These are phyloP conservation scores for Pleurotus pulmonarius DNA, from an alignment of 768 basidiomycete species.

Conservation along the genomic window DNA sequence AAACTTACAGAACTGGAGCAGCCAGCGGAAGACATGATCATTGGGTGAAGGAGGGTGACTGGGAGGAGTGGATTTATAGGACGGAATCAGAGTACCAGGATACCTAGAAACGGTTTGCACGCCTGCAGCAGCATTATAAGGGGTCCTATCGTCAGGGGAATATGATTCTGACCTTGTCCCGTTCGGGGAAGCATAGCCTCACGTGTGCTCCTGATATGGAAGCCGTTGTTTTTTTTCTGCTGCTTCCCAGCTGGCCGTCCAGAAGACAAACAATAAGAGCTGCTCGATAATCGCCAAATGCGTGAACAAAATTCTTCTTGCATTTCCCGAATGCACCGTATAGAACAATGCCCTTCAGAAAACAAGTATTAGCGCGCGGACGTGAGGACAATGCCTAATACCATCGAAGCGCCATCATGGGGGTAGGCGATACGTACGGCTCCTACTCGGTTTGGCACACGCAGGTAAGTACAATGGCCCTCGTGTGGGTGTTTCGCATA, in stretches of 20 bases:
- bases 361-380: background rate
- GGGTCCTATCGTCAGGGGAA: slow-evolving; percentile 8
- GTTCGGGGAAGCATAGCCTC: slow-evolving; percentile 7
- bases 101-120: slow-evolving; percentile 3
- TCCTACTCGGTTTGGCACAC: background rate
- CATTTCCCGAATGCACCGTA: background rate
- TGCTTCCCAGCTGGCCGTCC: slow-evolving; percentile 2
- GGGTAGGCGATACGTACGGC: background rate
- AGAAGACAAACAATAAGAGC: slow-evolving; percentile 2
- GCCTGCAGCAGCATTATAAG: slow-evolving; percentile 3
- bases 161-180: slow-evolving; percentile 9
- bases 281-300: background rate
- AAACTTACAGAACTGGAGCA: slow-evolving; percentile 7
- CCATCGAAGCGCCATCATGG: background rate
- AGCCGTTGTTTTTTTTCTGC: slow-evolving; percentile 4
- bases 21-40: slow-evolving; percentile 8
- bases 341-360: slow-evolving; percentile 5
- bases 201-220: slow-evolving; percentile 3
- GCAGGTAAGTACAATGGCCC: background rate
- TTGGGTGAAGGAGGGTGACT: background rate
- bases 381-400: background rate
- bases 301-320: background rate
- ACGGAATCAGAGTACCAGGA: background rate
- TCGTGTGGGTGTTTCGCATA: background rate
- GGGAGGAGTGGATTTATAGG: background rate